Conservation (phyloP, 129 eudicot genomes). For the Escallonia herrerae region DNA sequence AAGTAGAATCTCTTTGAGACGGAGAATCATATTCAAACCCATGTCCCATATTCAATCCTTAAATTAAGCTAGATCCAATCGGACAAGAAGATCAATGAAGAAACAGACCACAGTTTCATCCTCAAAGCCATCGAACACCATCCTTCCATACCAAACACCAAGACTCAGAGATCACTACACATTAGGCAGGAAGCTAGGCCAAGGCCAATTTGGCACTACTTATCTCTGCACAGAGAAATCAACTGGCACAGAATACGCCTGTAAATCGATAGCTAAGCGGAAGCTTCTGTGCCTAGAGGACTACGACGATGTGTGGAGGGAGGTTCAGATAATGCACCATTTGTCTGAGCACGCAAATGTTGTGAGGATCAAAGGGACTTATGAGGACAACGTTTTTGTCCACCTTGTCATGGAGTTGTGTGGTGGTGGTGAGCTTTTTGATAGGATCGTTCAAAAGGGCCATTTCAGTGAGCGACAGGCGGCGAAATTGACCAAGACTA, state of each 20-base stretch:
- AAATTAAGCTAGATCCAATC: too few relatives aligned
- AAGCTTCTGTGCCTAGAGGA: conserved; percentile 48
- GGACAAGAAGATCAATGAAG: too few relatives aligned
- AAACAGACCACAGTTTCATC: neutral
- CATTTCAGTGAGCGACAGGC: conserved; percentile 60
- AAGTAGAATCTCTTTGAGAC: too few relatives aligned
- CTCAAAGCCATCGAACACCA: conserved; percentile 34
- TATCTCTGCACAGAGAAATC: conserved; percentile 49
- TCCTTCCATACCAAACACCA: conserved; percentile 48
- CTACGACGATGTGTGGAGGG: conserved; percentile 67
- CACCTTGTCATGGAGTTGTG: conserved; percentile 65
- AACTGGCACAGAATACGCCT: conserved; percentile 36
- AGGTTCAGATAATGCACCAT: conserved; percentile 72
- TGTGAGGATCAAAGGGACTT: conserved; percentile 51
- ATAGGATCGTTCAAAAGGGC: conserved; percentile 56
- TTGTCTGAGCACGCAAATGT: conserved; percentile 52
- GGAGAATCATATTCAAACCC: too few relatives aligned
- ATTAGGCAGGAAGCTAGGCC: conserved; percentile 59
- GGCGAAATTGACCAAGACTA: conserved; percentile 38
- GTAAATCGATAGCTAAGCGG: conserved; percentile 56
- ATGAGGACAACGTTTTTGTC: conserved; percentile 54
- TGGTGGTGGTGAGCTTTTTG: conserved; percentile 60
- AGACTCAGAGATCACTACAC: conserved; percentile 28
- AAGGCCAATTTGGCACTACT: conserved; percentile 69
- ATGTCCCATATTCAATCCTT: too few relatives aligned